Evolutionary conservation across 225 moss, liverwort and hornwort genomes (phyloP).

Genomic region (Marchantia polymorpha): DNA sequence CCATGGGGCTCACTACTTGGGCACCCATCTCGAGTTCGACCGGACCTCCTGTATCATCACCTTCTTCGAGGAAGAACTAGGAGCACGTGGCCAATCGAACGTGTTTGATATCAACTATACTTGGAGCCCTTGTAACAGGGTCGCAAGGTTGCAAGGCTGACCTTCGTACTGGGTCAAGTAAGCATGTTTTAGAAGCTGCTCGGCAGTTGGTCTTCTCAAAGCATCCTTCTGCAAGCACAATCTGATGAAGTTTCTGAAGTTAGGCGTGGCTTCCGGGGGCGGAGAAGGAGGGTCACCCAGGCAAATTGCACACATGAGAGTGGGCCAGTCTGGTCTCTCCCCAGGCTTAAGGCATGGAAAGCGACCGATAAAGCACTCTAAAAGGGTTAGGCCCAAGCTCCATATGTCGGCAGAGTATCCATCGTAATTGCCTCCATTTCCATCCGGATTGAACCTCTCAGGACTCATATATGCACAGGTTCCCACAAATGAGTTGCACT

Average conservation of each 20-base stretch:
- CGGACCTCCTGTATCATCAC: not conserved
- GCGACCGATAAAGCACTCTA: constrained; percentile 86
- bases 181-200: constrained; percentile 63
- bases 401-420: constrained; percentile 90
- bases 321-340: constrained; percentile 89
- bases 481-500: constrained; percentile 98
- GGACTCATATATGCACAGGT: constrained; percentile 99
- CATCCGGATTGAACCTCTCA: constrained; percentile 88
- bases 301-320: constrained; percentile 87
- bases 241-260: constrained; percentile 79
- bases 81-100: not conserved
- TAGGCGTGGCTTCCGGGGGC: constrained; percentile 70
- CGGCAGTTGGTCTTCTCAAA: constrained; percentile 65
- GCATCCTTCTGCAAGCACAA: constrained; percentile 85
- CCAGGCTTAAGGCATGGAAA: constrained; percentile 88
- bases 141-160: constrained; percentile 59
- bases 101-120: constrained; percentile 15
- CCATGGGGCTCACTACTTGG: not conserved
- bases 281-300: constrained; percentile 80
- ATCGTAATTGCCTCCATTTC: constrained; percentile 83
- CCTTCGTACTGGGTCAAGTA: constrained; percentile 68
- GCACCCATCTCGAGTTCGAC: not conserved
- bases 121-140: constrained; percentile 49
- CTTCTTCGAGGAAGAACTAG: not conserved
- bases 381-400: constrained; percentile 85